Evolutionary conservation across 305 asterid genomes (phyloP).

Genomic region (Rubia peregrina): DNA sequence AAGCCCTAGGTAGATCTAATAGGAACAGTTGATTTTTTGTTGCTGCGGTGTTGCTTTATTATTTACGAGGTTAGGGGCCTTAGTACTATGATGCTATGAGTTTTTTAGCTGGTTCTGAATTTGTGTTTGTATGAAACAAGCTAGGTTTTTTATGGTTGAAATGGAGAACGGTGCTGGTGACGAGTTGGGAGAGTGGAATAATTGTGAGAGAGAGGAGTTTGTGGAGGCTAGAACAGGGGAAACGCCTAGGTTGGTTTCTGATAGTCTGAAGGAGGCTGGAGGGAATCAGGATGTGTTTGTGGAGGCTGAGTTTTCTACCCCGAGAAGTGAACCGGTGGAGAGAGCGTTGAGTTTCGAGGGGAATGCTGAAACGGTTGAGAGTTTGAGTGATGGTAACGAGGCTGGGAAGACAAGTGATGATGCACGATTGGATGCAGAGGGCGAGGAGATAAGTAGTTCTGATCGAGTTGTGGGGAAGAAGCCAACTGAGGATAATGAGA

Average conservation of each 20-base stretch:
- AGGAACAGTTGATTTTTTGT: neutral
- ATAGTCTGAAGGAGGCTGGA: slow-evolving; percentile 34
- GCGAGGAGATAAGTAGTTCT: slow-evolving; percentile 17
- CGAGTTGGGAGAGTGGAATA: slow-evolving; percentile 34
- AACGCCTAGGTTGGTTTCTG: slow-evolving; percentile 24
- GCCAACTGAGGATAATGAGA: slow-evolving; percentile 24
- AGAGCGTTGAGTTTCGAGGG: slow-evolving; percentile 5
- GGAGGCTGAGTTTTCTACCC: slow-evolving; percentile 24
- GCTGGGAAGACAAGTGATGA: slow-evolving; percentile 29
- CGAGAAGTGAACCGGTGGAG: slow-evolving; percentile 4
- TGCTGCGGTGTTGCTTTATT: too few species aligned
- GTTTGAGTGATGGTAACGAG: slow-evolving; percentile 9
- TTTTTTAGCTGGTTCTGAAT: neutral
- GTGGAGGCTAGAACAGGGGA: slow-evolving; percentile 24
- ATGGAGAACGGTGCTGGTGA: slow-evolving; percentile 64
- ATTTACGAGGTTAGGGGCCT: neutral
- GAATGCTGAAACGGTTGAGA: slow-evolving; percentile 5
- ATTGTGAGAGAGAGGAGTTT: slow-evolving; percentile 26
- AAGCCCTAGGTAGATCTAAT: slow-evolving; percentile 10
- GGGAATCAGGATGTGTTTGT: slow-evolving; percentile 45
- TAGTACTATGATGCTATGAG: neutral
- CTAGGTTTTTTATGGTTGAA: slow-evolving; percentile 31
- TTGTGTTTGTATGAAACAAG: slow-evolving; percentile 17
- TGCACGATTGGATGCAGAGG: slow-evolving; percentile 3
- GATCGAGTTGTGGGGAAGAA: slow-evolving; percentile 24